Evolutionary conservation across 352 stramenopile species (phyloP), one percentile per base, ranked within the genome.

Genomic region (Pythium aphanidermatum): DNA sequence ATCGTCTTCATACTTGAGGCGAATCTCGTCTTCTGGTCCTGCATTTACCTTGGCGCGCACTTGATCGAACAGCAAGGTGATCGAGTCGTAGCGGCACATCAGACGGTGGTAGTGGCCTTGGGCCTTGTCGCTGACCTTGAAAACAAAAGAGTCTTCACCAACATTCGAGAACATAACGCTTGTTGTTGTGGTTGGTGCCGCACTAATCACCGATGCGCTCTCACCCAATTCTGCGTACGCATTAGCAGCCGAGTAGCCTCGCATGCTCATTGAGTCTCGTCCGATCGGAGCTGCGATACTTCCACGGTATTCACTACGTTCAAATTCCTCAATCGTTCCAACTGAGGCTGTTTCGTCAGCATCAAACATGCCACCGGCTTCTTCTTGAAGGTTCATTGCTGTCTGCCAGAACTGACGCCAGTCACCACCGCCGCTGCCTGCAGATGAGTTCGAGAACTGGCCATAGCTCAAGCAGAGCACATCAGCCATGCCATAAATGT

Each of bases 401-500:
- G 74, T 88, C 47, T 95, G 81, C 83, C 83, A 95, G 51, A 95
- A 95, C 51, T 90, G 76, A 16, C 78, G 67, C 83, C 83, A 95
- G 55, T 93, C 83, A 17, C 81, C 81, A 31, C 81, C 82, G 1
- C 66, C 77, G 20, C 55, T 76, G 17, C 74, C 75, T 40, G 67
- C 65, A n/a, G 74, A 81, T 6, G 82, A 86, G 43, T 81, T 89
- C 14, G 79, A 75, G 52, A 95, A 95, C 63, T 95, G 83, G 10
- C 79, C 78, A 37, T 92, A 95, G 47, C 80, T 95, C 48, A 95
- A 46, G 24, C 80, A 92, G 37, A 95, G 68, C 44, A 95, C 83
- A 51, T 95, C 83, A 0, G 77, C 83, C 83, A 95, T 95, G 39
- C 83, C 83, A 16, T 84, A 66, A 16, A 95, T 83, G 28, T 92